Evolutionary conservation across 2,329 filamentous ascomycete genomes (phyloP), one percentile per base, ranked within the genome.

Genomic region (Hypoxylon sp.): DNA sequence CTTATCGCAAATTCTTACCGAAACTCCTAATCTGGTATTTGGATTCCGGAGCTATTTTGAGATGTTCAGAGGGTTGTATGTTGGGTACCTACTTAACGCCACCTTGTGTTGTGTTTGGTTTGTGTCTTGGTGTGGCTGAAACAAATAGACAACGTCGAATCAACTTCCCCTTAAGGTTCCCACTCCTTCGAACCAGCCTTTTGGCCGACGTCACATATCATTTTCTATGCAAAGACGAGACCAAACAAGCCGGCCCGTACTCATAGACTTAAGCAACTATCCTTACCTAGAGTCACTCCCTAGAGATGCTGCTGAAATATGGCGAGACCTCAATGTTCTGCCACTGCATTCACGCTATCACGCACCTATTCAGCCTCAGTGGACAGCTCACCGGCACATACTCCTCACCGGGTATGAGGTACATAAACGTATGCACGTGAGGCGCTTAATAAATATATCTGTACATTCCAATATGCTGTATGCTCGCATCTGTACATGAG

Each of bases 151-250:
- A n/a, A 41, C 37, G 10, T 32, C 15, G 37, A 19, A 19, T 17
- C 37, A 49, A 60, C 47, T 48, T 41, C 49, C 30, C 51, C 39
- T 41, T n/a, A n/a, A n/a, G n/a, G n/a, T 51, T 53, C 44, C 56
- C 43, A 61, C 20, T 32, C 39, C 53, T 47, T 51, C 19, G 37
- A 19, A 28, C 43, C 44, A 50, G 55, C 26, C 54, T 19, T 61
- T 54, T 15, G 11, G 61, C 51, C 49, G 58, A 64, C 58, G 62
- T 59, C 61, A 59, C 56, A 24, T 53, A 53, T 61, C 61, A 62
- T 54, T 22, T 50, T 37, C 51, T 10, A 19, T n/a, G 37, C 4
- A n/a, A n/a, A 58, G 57, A 64, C 62, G 34, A 43, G 47, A 53
- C 49, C 58, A 62, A 67, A 67, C 62, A 30, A 56, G 37, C 22